Evolutionary conservation across 2,329 filamentous ascomycete genomes (phyloP), one percentile per base, ranked within the genome.

Genomic region (Aspergillus sergii): DNA sequence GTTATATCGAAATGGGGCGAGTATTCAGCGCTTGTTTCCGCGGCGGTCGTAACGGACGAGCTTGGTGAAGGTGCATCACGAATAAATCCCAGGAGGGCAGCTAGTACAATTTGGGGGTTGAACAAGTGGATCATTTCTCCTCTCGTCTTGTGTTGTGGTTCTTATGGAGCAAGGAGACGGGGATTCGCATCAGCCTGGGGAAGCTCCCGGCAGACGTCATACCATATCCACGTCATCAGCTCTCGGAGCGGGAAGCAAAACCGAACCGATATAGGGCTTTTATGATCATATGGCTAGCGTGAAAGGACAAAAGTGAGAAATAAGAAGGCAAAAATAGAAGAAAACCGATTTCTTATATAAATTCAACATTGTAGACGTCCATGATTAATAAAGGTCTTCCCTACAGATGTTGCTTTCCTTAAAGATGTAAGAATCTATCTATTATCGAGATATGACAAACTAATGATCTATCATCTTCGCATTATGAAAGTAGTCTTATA

Each of bases 1-100:
- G 63, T 72, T 61, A 75, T 72, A 61, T 75, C 72, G 64, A 76
- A 77, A 0, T 71, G 72, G n/a, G 72, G 69, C 9, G 68, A 64
- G 59, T 71, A 74, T 23, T 63, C 67, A 7, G 66, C 55, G 7
- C 71, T 72, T 2, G 72, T 74, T 16, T 72, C 69, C 2, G 61
- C 66, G 2, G 68, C 43, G 12, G 55, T 45, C 16, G 63, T 57
- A 46, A 46, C 48, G n/a, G 54, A 32, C 1, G 58, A 39, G 12
- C 12, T 48, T 16, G 45, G 10, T 28, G 45, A 48, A 28, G 45
- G 45, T 26, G 62, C 45, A 12, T 36, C 34, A 12, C 60, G 34
- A 14, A 32, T 30, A 28, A 51, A 28, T n/a, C 54, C 56, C 30
- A 64, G 41, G 21, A 59, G 26, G 36, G 45, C 23, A 26, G 48